Conservation (phyloP, 2,329 filamentous ascomycete species). For the Penicillium sp. region DNA sequence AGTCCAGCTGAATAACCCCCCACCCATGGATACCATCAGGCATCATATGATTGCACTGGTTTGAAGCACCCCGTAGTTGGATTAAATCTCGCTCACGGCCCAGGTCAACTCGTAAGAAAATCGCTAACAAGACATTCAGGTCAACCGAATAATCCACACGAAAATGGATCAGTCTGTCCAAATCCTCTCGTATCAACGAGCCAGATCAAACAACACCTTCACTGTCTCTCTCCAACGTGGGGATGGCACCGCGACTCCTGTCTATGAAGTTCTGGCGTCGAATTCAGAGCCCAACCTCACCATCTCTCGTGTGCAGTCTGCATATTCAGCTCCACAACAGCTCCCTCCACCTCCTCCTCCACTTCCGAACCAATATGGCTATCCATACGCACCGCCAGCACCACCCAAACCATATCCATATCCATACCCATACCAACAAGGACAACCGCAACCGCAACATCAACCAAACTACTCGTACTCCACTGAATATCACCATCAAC, state of each 20-base stretch:
- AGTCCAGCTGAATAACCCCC: neutral
- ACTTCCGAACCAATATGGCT: neutral
- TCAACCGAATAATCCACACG: no score
- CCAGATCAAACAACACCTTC: neutral
- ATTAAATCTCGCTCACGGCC: neutral
- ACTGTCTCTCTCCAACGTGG: neutral
- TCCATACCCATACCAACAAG: neutral
- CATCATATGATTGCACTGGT: neutral
- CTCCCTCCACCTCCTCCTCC: neutral
- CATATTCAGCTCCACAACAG: neutral
- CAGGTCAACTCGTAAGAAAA: neutral
- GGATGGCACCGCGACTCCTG: neutral
- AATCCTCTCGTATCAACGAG: neutral
- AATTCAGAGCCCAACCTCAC: neutral
- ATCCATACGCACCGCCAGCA: neutral
- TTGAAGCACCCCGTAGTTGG: neutral
- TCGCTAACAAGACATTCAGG: neutral
- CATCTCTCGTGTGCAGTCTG: neutral
- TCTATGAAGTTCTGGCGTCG: neutral
- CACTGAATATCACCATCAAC: neutral
- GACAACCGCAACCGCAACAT: neutral
- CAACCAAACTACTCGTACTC: neutral
- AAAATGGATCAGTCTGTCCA: neutral
- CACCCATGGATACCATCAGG: neutral
- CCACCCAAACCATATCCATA: neutral